Evolutionary conservation across 1,139 yeast species (phyloP).

Genomic region (Blastobotrys malaysiensis): DNA sequence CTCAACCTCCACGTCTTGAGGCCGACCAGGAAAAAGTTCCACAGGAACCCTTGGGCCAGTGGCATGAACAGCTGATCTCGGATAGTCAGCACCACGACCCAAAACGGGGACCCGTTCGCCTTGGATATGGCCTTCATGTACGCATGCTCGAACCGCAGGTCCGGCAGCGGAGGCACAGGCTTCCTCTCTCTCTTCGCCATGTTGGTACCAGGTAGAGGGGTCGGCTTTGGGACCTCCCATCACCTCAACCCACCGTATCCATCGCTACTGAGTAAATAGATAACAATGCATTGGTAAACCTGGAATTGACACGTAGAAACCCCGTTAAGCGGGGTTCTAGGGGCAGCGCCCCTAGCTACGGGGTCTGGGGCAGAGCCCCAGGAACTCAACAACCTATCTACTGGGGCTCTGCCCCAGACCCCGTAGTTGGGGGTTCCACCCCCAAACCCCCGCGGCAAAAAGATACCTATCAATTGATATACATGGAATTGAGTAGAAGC

Average conservation of each 20-base stretch:
- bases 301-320: too few relatives aligned
- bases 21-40: constrained; percentile 40
- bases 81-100: constrained; percentile 28
- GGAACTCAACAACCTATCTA: too few relatives aligned
- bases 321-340: too few relatives aligned
- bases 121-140: constrained; percentile 29
- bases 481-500: too few relatives aligned
- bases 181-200: constrained; percentile 3
- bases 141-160: constrained; percentile 31
- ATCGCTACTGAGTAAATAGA: too few relatives aligned
- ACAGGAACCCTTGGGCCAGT: constrained; percentile 47
- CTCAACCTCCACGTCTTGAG: constrained; percentile 38
- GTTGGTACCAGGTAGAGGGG: neutral
- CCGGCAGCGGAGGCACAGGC: constrained; percentile 26
- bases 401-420: too few relatives aligned
- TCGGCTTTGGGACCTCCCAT: neutral
- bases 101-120: constrained; percentile 29
- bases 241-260: neutral
- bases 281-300: too few relatives aligned
- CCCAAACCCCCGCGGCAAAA: too few relatives aligned
- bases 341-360: too few relatives aligned
- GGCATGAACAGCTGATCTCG: constrained; percentile 37
- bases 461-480: too few relatives aligned
- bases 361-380: too few relatives aligned
- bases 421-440: too few relatives aligned